These are phyloP conservation scores for Coriolopsis trogii DNA, from an alignment of 1,284 basidiomycete genomes.

Conservation along the genomic window DNA sequence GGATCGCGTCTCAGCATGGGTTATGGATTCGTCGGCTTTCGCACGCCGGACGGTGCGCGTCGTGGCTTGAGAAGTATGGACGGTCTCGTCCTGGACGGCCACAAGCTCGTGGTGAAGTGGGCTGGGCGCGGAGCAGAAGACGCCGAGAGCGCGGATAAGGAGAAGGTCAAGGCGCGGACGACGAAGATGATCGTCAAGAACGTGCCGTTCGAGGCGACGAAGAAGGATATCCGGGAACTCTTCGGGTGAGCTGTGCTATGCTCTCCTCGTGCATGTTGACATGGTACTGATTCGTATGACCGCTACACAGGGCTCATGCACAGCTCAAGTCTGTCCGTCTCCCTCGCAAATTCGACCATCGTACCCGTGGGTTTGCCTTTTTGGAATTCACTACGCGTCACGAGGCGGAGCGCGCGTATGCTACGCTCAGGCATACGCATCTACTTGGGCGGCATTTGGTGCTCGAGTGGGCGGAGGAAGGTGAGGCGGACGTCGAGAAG, in stretches of 20 bases:
- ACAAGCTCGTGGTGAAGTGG: slow-evolving; percentile 83
- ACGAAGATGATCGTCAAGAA: slow-evolving; percentile 98
- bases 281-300: background rate
- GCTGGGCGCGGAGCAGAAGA: slow-evolving; percentile 85
- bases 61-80: slow-evolving; percentile 82
- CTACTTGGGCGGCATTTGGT: slow-evolving; percentile 95
- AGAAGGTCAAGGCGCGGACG: slow-evolving; percentile 49
- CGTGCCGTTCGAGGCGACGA: slow-evolving; percentile 94
- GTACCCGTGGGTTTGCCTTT: slow-evolving; percentile 94
- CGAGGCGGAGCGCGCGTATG: slow-evolving; percentile 87
- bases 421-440: slow-evolving; percentile 89
- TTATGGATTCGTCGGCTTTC: slow-evolving; percentile 96
- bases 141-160: slow-evolving; percentile 43
- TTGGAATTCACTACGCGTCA: slow-evolving; percentile 88
- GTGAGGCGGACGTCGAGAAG: slow-evolving; percentile 66
- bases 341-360: slow-evolving; percentile 85
- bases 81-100: slow-evolving; percentile 87
- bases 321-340: slow-evolving; percentile 90
- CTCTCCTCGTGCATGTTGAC: slow-evolving; percentile 3
- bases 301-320: slow-evolving; percentile 71
- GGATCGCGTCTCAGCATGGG: slow-evolving; percentile 85
- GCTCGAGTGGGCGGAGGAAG: slow-evolving; percentile 91
- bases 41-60: slow-evolving; percentile 71
- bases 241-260: slow-evolving; percentile 66
- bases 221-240: slow-evolving; percentile 88